Percentiles rank a stretch among this genome's conserved stretches.
phyloP scores from a whole-genome alignment of 192 early-diverging fungal genomes.

The Chytriomyces confervae region DNA sequence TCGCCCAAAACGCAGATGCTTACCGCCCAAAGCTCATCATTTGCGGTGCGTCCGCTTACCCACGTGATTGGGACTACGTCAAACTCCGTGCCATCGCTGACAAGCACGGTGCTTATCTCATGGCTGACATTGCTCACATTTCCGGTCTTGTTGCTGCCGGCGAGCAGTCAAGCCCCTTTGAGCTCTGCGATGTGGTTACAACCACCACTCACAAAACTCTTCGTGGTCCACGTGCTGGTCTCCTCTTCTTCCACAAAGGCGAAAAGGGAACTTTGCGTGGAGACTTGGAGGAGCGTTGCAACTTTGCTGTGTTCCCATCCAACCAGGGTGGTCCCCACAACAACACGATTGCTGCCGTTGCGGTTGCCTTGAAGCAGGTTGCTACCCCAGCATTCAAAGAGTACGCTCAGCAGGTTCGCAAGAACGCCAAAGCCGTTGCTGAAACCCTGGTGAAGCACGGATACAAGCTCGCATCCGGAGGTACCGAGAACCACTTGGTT shows the following conservation, averaged over 20 bases:
- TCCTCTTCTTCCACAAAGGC: slow-evolving; percentile 96
- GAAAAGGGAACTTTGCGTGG: slow-evolving; percentile 71
- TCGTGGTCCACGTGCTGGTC: slow-evolving; percentile 97
- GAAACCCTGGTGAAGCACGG: slow-evolving; percentile 76
- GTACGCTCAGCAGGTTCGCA: slow-evolving; percentile 95
- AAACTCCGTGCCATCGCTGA: slow-evolving; percentile 94
- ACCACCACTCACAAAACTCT: slow-evolving; percentile 99
- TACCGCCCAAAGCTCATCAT: slow-evolving; percentile 99
- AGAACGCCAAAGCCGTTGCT: slow-evolving; percentile 88
- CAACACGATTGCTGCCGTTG: slow-evolving; percentile 99
- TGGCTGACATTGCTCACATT: slow-evolving; percentile 99
- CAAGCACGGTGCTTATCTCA: slow-evolving; percentile 92
- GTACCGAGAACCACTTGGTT: slow-evolving; percentile 97
- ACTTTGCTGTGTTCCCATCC: slow-evolving; percentile 99
- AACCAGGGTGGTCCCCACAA: slow-evolving; percentile 99
- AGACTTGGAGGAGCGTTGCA: slow-evolving; percentile 91
- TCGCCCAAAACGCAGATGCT: slow-evolving; percentile 90
- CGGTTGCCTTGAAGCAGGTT: slow-evolving; percentile 97
- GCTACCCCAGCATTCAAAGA: slow-evolving; percentile 90
- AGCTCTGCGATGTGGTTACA: slow-evolving; percentile 98
- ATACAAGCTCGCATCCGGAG: slow-evolving; percentile 94
- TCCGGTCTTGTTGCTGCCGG: slow-evolving; percentile 90
- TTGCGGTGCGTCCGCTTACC: slow-evolving; percentile 98
- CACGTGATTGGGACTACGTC: slow-evolving; percentile 98
- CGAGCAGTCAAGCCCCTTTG: slow-evolving; percentile 93